Base-by-base conservation (phyloP, 2,329 filamentous ascomycete genomes). In the Hymenoscyphus salicellus region DNA sequence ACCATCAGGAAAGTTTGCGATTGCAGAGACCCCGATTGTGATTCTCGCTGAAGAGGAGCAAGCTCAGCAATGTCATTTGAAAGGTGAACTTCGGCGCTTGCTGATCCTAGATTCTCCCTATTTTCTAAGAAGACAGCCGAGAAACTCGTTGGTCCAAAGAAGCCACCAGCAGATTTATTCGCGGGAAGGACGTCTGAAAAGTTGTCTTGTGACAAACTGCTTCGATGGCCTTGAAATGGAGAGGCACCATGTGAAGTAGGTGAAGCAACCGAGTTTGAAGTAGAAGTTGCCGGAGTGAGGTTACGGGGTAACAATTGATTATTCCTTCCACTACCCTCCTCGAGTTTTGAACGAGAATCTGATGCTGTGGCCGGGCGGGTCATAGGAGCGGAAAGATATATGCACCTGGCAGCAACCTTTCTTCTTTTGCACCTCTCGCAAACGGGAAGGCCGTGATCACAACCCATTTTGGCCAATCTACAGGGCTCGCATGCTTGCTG, bases 121-220 rank as follows among this genome's bases (percentile, higher is more conserved):
- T 74, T 74, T 56, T 75, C 73, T 11, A 69, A 59, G 60, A 73
- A 75, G 10, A 74, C 72, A 8, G 73, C 73, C 0, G 72, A 74
- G 68, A 73, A 75, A 60, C 69, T 72, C 10, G 72, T 74, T n/a
- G 72, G 72, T 11, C 71, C 71, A 49, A 71, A 72, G 61, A 71
- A 71, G 8, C 69, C 69, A n/a, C 67, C 71, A 62, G 62, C 60
- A 14, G 60, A 63, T 57, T 65, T 65, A 20, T 55, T 63, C 5
- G 46, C 32, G 2, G 61, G 56, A 17, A 26, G n/a, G 17, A 11
- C 56, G 20, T 46, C 52, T 17, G 57, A 60, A 20, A n/a, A 49
- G 7, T 49, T 28, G n/a, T 61, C 68, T n/a, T 28, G 26, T 10
- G 41, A n/a, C 6, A 33, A 16, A 33, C 33, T 62, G 10, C 17